Conservation (phyloP, 2,329 filamentous ascomycete genomes). For the Drechslerella coelobrocha region DNA sequence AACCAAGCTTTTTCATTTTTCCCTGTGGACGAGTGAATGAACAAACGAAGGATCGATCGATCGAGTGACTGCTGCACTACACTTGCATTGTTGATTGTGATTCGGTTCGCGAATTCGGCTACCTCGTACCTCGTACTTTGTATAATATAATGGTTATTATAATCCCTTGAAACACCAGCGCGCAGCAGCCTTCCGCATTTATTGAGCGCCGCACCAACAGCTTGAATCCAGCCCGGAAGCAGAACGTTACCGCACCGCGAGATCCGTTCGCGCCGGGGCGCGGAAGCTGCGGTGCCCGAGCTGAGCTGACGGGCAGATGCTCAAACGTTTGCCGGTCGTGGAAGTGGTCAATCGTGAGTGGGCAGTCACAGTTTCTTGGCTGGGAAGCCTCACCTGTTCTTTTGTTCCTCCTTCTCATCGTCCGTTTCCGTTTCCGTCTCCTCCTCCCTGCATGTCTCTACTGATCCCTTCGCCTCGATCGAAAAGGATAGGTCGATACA, state of each 20-base stretch:
- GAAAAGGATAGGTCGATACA: background rate
- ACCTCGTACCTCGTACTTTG: background rate
- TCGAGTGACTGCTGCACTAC: slow-evolving; percentile 4
- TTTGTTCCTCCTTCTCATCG: background rate
- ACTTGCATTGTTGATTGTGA: slow-evolving; percentile 11
- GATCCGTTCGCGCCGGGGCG: slow-evolving; percentile 8
- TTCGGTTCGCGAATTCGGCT: background rate
- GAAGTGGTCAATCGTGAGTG: slow-evolving; percentile 7
- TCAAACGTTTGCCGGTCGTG: background rate
- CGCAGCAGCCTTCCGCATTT: slow-evolving; percentile 37
- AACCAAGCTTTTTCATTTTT: background rate
- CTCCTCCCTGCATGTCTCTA: background rate
- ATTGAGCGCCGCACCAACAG: slow-evolving; percentile 12
- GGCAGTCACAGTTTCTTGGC: slow-evolving; percentile 11
- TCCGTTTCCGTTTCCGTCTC: background rate
- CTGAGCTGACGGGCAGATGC: slow-evolving; percentile 30
- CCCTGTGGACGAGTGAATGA: background rate
- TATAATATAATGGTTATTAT: background rate
- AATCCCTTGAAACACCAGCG: slow-evolving; percentile 48
- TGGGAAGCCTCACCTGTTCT: slow-evolving; percentile 3
- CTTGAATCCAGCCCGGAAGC: background rate
- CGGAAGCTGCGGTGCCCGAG: slow-evolving; percentile 47
- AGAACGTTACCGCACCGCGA: background rate
- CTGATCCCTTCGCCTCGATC: background rate
- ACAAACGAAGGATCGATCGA: background rate